These are phyloP conservation scores for Kurtzmaniella quercitrusa DNA, from an alignment of 1,139 yeast genomes.

Conservation along the genomic window DNA sequence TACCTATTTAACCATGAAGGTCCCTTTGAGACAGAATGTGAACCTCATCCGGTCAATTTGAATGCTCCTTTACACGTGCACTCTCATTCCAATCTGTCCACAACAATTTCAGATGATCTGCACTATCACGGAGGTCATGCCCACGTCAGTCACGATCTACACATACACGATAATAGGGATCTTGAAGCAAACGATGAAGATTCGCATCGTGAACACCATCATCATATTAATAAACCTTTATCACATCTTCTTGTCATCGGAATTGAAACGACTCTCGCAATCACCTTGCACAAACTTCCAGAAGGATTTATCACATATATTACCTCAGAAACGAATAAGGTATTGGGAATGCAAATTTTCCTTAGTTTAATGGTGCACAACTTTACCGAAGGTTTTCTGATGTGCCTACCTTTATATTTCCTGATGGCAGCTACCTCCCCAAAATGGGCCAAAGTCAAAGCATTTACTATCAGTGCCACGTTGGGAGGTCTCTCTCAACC, in stretches of 20 bases:
- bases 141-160: conserved; percentile 7
- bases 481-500: conserved; percentile 89
- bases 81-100: conserved; percentile 2
- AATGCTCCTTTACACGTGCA: neutral
- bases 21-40: neutral
- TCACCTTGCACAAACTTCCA: conserved; percentile 86
- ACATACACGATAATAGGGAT: neutral
- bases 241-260: conserved; percentile 81
- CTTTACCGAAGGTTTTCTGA: conserved; percentile 92
- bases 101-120: neutral
- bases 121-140: conserved; percentile 10
- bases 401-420: conserved; percentile 85
- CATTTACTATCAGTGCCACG: conserved; percentile 59
- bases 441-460: conserved; percentile 49
- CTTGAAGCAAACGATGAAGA: conserved; percentile 10
- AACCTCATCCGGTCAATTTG: conserved; percentile 7
- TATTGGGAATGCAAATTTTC: conserved; percentile 75
- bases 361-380: conserved; percentile 84
- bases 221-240: conserved; percentile 72
- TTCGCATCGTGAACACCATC: conserved; percentile 57
- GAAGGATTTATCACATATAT: conserved; percentile 90
- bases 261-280: conserved; percentile 82
- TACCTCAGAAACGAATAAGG: conserved; percentile 69
- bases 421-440: conserved; percentile 37
- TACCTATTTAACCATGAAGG: conserved; percentile 15